These are phyloP conservation scores for Zygosaccharomyces kombuchaensis DNA, from an alignment of 805 yeast genomes.

Conservation along the genomic window DNA sequence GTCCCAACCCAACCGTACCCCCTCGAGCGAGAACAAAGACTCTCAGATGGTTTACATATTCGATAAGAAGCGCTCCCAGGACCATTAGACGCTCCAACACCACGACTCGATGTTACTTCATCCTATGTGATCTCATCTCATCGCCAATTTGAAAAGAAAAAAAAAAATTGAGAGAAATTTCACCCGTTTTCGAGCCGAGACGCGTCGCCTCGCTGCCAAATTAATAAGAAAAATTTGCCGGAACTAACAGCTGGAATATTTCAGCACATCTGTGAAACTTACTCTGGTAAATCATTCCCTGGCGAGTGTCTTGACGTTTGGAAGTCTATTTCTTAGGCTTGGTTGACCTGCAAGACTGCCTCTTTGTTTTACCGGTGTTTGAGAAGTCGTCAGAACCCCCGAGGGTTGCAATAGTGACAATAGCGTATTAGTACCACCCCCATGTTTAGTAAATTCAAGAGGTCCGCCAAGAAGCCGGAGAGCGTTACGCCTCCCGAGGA, in stretches of 20 bases:
- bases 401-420: neutral
- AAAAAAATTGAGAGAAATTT: neutral
- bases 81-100: neutral
- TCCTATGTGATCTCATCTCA: neutral
- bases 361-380: neutral
- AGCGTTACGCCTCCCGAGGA: constrained; percentile 23
- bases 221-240: constrained; percentile 4
- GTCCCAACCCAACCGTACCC: neutral
- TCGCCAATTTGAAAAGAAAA: neutral
- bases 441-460: constrained; percentile 27
- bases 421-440: neutral
- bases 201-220: constrained; percentile 3
- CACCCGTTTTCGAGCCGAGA: neutral
- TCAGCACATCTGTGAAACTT: neutral
- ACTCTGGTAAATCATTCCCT: neutral
- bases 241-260: neutral
- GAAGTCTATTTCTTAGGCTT: neutral
- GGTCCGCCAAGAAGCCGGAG: constrained; percentile 22
- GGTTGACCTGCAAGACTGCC: neutral
- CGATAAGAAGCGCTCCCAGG: constrained; percentile 8
- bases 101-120: neutral
- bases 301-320: neutral
- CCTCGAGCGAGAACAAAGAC: neutral
- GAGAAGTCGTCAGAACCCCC: neutral
- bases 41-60: constrained; percentile 15